Base-by-base conservation (phyloP, 305 asterid genomes). In the Fraxinus ornus region DNA sequence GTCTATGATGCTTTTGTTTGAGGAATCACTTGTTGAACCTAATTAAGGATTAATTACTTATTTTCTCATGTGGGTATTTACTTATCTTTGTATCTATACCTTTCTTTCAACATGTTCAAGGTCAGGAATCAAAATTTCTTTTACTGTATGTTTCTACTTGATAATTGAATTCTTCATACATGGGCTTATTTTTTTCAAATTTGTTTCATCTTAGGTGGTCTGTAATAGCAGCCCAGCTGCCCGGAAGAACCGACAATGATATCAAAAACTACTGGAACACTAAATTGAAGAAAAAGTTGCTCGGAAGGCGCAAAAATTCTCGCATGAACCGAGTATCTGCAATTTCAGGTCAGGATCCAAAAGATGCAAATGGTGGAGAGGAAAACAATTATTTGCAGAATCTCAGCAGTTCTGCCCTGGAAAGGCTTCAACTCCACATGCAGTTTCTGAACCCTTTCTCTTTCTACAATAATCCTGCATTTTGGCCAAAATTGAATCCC, bases 201-300 rank as follows among this genome's bases (percentile, higher is more conserved):
- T 62, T 83, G 57, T 83, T 77, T 30, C 7, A n/a, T n/a, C 41
- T 73, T 80, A 94, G 97, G 89, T 92, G 97, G 98, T 92, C 97
- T 0, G 91, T 92, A 83, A 92, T 92, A 70, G 96, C 96, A 71
- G 95, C 96, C 10, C 95, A 91, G 79, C 83, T 93, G 71, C 98
- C 97, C 0, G 98, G 97, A 78, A 94, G 97, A 84, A 94, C 97
- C 2, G 97, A 93, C 39, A 93, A 93, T 5, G 97, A 93, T 73
- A 93, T 94, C 87, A 94, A 92, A 86, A 94, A 94, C 86, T 94
- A 94, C 81, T 94, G 97, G 98, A 94, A 94, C 88, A 91, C 94
- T 0, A 83, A 93, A 80, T 83, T 94, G 88, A 94, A 94, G 90
- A 92, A 94, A 70, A 92, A 94, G 77, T 30, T 94, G 76, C 88